Percentiles rank a stretch among this genome's conserved stretches.
These are phyloP conservation scores for Clavaria fumosa DNA, from an alignment of 768 basidiomycete genomes.

Conservation along the genomic window DNA sequence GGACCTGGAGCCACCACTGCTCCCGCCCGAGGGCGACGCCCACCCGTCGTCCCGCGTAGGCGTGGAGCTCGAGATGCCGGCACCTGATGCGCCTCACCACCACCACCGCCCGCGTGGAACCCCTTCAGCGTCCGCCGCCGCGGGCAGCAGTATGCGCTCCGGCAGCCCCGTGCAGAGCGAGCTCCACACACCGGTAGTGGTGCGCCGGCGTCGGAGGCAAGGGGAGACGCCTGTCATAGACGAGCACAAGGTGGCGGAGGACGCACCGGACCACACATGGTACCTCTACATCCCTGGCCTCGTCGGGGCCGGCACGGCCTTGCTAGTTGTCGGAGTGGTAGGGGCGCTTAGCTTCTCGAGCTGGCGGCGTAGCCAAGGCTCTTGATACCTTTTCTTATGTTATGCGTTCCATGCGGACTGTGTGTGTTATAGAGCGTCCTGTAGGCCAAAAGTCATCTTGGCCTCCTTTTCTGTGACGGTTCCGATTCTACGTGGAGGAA, in stretches of 20 bases:
- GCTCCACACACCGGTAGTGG: slow-evolving; percentile 22
- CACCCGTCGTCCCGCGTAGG: slow-evolving; percentile 10
- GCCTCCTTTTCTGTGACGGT: too few relatives aligned
- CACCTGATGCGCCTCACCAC: slow-evolving; percentile 30
- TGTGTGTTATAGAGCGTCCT: neutral
- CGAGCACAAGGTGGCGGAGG: slow-evolving; percentile 30
- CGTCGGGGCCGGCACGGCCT: slow-evolving; percentile 72
- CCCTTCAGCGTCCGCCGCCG: too few relatives aligned
- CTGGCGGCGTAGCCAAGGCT: slow-evolving; percentile 50
- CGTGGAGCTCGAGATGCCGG: slow-evolving; percentile 52
- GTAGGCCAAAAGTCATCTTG: too few relatives aligned
- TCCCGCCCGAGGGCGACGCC: slow-evolving; percentile 33
- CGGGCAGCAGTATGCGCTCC: too few relatives aligned
- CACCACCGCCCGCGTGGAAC: slow-evolving; percentile 25
- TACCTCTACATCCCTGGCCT: slow-evolving; percentile 66
- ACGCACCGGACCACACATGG: slow-evolving; percentile 60
- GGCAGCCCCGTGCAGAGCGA: too few relatives aligned
- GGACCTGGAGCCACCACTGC: slow-evolving; percentile 49
- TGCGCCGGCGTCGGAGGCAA: slow-evolving; percentile 39
- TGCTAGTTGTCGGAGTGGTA: slow-evolving; percentile 64
- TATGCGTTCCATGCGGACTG: neutral
- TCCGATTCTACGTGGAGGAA: too few relatives aligned
- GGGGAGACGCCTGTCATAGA: slow-evolving; percentile 36
- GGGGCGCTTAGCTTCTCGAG: slow-evolving; percentile 63
- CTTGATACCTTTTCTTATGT: slow-evolving; percentile 17